phyloP scores from a whole-genome alignment of 2,329 filamentous ascomycete genomes.

The Chaetomium sp. region DNA sequence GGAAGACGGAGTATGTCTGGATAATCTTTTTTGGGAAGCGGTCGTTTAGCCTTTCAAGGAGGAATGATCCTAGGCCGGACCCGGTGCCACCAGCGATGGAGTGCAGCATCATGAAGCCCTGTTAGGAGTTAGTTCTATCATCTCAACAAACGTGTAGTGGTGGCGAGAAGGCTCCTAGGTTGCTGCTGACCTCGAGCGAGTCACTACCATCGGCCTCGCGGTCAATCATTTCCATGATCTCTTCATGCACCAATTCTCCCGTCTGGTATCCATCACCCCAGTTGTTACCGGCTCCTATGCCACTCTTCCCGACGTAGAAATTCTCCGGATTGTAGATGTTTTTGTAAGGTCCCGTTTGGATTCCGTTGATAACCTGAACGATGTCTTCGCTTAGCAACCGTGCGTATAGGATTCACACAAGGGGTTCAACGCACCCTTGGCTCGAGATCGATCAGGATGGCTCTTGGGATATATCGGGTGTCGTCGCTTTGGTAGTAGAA shows the following conservation, averaged over 20 bases:
- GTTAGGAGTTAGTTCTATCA: conserved; percentile 17
- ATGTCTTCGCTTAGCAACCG: not conserved
- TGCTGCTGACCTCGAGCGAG: conserved; percentile 68
- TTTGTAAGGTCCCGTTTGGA: conserved; percentile 88
- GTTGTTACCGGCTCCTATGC: conserved; percentile 91
- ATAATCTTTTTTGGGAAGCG: conserved; percentile 98
- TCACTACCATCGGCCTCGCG: conserved; percentile 97
- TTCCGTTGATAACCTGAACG: conserved; percentile 70
- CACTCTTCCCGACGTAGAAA: conserved; percentile 93
- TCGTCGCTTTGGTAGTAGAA: conserved; percentile 99
- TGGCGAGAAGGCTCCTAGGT: not conserved
- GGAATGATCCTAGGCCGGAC: conserved; percentile 89
- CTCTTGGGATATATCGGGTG: conserved; percentile 93
- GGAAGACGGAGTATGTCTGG: conserved; percentile 97
- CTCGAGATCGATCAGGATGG: conserved; percentile 91
- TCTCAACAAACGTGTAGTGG: too few species aligned
- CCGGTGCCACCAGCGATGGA: conserved; percentile 97
- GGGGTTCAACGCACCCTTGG: conserved; percentile 56
- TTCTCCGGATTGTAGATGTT: conserved; percentile 99
- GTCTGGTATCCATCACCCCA: conserved; percentile 96
- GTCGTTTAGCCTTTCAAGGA: conserved; percentile 93
- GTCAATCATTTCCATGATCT: conserved; percentile 99
- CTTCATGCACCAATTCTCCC: conserved; percentile 85
- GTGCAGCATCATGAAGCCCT: conserved; percentile 98
- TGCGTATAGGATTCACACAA: not conserved